Base-by-base conservation (phyloP, 257 asterid genomes). In the Solanum sitiens region DNA sequence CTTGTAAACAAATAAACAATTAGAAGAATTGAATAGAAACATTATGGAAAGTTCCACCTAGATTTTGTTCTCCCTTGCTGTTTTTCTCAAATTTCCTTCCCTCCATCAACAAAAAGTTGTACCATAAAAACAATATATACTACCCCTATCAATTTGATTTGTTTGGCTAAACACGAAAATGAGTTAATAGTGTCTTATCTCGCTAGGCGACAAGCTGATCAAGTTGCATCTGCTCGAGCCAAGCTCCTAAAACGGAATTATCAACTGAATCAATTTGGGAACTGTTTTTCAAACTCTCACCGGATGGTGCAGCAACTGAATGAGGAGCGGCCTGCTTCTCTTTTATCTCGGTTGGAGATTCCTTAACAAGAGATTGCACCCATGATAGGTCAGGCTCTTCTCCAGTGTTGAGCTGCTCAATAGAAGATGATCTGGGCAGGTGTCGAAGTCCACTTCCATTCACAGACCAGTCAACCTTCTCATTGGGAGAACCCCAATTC, bases 291-390 rank as follows among this genome's bases (percentile, higher is more conserved):
- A 88, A 80, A 95, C 95, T 92, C 95, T 95, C 99, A 94, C 98
- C 97, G 93, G 98, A 93, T 89, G 97, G 87, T 30, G 91, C 96
- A 84, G 95, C 93, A 86, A 90, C 92, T 11, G 95, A 87, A 61
- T 85, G 45, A 7, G 93, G 91, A 61, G 91, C 94, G 72, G 92
- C 95, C 86, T 86, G 85, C 90, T 95, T 94, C 50, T 91, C 93
- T 89, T 86, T 91, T 96, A 95, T 97, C 96, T 94, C 98, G 56
- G 98, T 97, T 90, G 98, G 95, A 80, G 98, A 91, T 94, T 97
- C 99, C 90, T 95, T 97, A 83, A 97, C 99, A 15, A 97, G 98
- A 68, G 98, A 94, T 89, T 95, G 99, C 91, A 97, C 99, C 99
- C 99, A 95, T 59, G 99, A 93, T 67, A 97, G 82, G 89, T 97